Evolutionary conservation across 257 asterid genomes (phyloP).

Genomic region (Solanum chiquidenum): DNA sequence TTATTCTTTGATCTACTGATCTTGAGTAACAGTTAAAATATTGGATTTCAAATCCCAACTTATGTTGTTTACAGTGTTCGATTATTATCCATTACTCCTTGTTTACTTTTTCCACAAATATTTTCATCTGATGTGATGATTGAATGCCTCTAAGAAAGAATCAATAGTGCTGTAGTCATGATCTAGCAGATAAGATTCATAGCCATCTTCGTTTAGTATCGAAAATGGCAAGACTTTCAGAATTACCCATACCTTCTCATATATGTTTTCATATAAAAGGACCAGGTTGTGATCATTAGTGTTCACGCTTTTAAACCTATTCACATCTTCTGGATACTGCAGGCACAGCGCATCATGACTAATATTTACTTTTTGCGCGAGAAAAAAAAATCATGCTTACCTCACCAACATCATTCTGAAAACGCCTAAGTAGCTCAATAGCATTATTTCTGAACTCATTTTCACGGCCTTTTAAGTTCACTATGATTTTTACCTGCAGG

Average conservation of each 20-base stretch:
- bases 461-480: constrained; percentile 90
- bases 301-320: neutral
- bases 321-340: neutral
- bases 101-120: neutral
- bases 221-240: neutral
- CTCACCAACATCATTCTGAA: constrained; percentile 85
- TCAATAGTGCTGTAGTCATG: neutral
- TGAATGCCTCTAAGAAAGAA: neutral
- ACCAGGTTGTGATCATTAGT: neutral
- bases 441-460: constrained; percentile 84
- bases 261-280: neutral
- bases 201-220: neutral
- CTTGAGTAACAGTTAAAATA: neutral
- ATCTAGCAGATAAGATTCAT: neutral
- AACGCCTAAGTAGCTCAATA: constrained; percentile 73
- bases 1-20: neutral
- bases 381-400: constrained; percentile 16
- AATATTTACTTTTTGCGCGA: neutral
- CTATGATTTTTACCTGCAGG: constrained; percentile 82
- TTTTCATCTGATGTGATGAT: neutral
- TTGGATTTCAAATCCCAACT: neutral
- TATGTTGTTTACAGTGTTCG: neutral
- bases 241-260: neutral
- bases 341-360: neutral
- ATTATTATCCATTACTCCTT: neutral